Base-by-base conservation (phyloP, 148 eudicot genomes). In the Mesembryanthemum crystallinum region DNA sequence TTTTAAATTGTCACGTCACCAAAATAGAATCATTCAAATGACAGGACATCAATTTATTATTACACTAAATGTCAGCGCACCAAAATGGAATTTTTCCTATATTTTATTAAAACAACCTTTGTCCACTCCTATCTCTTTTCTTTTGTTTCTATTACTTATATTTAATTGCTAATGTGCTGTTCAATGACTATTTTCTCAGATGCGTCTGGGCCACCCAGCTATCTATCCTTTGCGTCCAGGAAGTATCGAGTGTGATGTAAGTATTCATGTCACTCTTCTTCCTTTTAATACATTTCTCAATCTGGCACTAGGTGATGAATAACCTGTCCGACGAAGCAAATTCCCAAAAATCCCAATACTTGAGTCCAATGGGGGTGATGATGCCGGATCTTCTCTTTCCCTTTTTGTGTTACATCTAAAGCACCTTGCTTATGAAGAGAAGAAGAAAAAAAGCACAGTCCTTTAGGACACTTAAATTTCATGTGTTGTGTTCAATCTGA, bases 171-270 rank as follows among this genome's bases (percentile, higher is more conserved):
- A 24, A 64, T 74, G 29, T 74, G 7, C n/a, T 32, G 23, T 70
- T 32, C 14, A n/a, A 0, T 71, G 25, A 1, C 52, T 52, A 33
- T 24, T 67, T 74, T 67, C 68, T 58, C 71, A 21, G 98, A 80
- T 90, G 84, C 96, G 92, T 37, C 67, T 83, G 71, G 84, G 80
- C 18, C 27, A 5, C 61, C 78, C 82, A 68, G 63, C 83, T 47
- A 51, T 86, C 49, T 89, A 88, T 69, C 97, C 98, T 77, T 97
- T 92, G 73, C 89, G 98, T 63, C 98, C 98, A 55, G 98, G 98
- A 52, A 88, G 91, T 80, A 69, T 64, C 64, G 97, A 87, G 82
- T 95, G 98, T 82, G 98, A 95, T 81, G 98, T 95, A 79, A 69
- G 98, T 87, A 74, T 51, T 66, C 61, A 51, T 30, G 74, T 77